These are phyloP conservation scores for Acacia melanoxylon DNA, from an alignment of 306 rosid genomes.

Conservation along the genomic window DNA sequence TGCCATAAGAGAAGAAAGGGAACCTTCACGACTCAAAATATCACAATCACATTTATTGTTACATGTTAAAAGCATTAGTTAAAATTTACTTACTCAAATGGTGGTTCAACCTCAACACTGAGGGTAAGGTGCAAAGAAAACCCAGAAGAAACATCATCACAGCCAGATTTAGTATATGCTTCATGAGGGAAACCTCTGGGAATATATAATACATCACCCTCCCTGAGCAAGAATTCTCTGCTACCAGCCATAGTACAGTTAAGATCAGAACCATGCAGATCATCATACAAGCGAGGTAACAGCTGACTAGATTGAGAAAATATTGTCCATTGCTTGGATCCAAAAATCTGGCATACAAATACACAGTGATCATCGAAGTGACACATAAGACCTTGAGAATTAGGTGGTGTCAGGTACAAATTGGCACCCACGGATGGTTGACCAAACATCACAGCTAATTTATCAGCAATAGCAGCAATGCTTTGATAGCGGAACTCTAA, in stretches of 20 bases:
- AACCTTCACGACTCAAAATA: constrained; percentile 11
- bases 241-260: constrained; percentile 43
- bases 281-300: constrained; percentile 78
- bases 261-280: constrained; percentile 45
- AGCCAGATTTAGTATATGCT: constrained; percentile 52
- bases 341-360: constrained; percentile 80
- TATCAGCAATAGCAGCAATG: constrained; percentile 67
- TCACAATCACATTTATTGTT: constrained; percentile 9
- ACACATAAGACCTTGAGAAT: constrained; percentile 82
- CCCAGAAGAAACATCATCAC: constrained; percentile 47
- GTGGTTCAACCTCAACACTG: constrained; percentile 86
- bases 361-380: constrained; percentile 90
- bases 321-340: constrained; percentile 73
- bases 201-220: constrained; percentile 79
- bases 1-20: neutral
- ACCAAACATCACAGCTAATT: constrained; percentile 63
- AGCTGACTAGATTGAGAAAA: constrained; percentile 48
- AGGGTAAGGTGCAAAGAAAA: constrained; percentile 79
- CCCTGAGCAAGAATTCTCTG: constrained; percentile 52
- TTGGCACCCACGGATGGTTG: constrained; percentile 87
- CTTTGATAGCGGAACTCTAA: constrained; percentile 70
- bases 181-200: constrained; percentile 90
- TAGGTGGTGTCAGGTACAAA: constrained; percentile 88
- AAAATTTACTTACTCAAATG: constrained; percentile 76
- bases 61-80: constrained; percentile 17